Percentiles rank a stretch among this genome's conserved stretches.
phyloP scores from a whole-genome alignment of 495 filamentous ascomycete genomes.

The Jackrogersella minutella region DNA sequence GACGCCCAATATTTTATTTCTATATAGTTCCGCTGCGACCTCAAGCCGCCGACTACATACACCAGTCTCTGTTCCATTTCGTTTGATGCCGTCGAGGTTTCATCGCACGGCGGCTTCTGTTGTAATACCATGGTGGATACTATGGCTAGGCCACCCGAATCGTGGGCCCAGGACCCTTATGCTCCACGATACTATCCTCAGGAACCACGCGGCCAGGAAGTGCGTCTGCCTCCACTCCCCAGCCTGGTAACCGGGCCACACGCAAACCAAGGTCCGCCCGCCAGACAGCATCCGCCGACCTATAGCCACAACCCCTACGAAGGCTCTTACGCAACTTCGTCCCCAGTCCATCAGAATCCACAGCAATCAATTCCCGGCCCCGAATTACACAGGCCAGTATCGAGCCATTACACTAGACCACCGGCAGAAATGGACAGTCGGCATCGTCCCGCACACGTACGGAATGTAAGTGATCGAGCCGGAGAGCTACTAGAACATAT shows the following conservation, averaged over 20 bases:
- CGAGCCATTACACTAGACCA: constrained; percentile 38
- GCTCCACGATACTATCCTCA: constrained; percentile 52
- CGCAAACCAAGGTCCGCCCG: constrained; percentile 25
- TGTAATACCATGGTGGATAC: constrained; percentile 55
- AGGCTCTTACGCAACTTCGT: constrained; percentile 35
- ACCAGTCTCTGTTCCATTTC: constrained; percentile 27
- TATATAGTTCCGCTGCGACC: constrained; percentile 36
- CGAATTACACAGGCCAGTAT: constrained; percentile 43
- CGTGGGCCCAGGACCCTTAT: constrained; percentile 52
- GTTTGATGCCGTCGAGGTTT: constrained; percentile 50
- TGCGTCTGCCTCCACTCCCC: constrained; percentile 42
- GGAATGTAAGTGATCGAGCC: constrained; percentile 48
- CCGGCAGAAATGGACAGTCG: constrained; percentile 42
- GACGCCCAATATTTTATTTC: constrained; percentile 13
- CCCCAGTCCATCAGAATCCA: constrained; percentile 33
- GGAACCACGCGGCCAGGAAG: constrained; percentile 45
- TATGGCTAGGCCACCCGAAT: constrained; percentile 57
- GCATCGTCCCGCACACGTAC: constrained; percentile 48
- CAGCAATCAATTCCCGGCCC: constrained; percentile 43
- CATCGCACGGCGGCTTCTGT: constrained; percentile 50
- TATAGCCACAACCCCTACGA: constrained; percentile 31
- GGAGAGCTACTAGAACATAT: constrained; percentile 45
- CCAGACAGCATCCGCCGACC: constrained; percentile 31
- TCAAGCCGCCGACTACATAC: constrained; percentile 18
- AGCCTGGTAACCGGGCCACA: constrained; percentile 39